Evolutionary conservation across 2,329 filamentous ascomycete species (phyloP).

Genomic region (Apiospora aurea): DNA sequence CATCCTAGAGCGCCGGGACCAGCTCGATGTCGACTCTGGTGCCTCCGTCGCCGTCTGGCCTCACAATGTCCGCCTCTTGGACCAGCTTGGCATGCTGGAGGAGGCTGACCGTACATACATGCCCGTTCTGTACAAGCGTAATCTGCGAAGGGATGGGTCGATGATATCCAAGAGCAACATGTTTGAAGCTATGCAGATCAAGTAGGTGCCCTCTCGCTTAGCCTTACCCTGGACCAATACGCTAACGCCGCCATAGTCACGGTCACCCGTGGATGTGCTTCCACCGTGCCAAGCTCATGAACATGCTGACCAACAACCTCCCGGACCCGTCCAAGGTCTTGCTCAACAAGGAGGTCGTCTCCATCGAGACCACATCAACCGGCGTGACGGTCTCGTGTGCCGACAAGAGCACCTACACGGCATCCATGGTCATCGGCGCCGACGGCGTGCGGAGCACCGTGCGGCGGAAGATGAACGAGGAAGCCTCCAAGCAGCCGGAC

Average conservation of each 20-base stretch:
- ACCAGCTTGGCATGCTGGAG: slow-evolving; percentile 36
- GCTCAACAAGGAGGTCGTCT: slow-evolving; percentile 27
- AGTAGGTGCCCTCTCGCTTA: slow-evolving; percentile 29
- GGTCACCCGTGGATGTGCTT: slow-evolving; percentile 33
- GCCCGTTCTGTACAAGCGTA: slow-evolving; percentile 28
- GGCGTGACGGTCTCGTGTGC: slow-evolving; percentile 33
- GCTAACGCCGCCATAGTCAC: slow-evolving; percentile 32
- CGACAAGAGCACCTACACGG: slow-evolving; percentile 45
- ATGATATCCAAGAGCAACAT: slow-evolving; percentile 28
- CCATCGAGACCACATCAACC: slow-evolving; percentile 24
- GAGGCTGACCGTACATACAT: slow-evolving; percentile 28
- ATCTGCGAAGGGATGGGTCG: slow-evolving; percentile 26
- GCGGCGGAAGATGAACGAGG: slow-evolving; percentile 41
- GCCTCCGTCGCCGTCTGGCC: slow-evolving; percentile 36
- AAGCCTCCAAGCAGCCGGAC: slow-evolving; percentile 28
- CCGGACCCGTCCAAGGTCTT: slow-evolving; percentile 29
- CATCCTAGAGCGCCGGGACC: slow-evolving; percentile 37
- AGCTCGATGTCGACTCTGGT: slow-evolving; percentile 34
- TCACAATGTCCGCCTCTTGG: slow-evolving; percentile 38
- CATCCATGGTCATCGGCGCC: slow-evolving; percentile 49
- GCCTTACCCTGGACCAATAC: neutral
- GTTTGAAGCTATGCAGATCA: slow-evolving; percentile 29
- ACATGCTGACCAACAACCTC: slow-evolving; percentile 34
- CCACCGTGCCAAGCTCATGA: slow-evolving; percentile 36
- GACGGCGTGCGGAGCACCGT: slow-evolving; percentile 51